Base-by-base conservation (phyloP, 2,329 filamentous ascomycete genomes). In the Phyllosticta paracitricarpa region DNA sequence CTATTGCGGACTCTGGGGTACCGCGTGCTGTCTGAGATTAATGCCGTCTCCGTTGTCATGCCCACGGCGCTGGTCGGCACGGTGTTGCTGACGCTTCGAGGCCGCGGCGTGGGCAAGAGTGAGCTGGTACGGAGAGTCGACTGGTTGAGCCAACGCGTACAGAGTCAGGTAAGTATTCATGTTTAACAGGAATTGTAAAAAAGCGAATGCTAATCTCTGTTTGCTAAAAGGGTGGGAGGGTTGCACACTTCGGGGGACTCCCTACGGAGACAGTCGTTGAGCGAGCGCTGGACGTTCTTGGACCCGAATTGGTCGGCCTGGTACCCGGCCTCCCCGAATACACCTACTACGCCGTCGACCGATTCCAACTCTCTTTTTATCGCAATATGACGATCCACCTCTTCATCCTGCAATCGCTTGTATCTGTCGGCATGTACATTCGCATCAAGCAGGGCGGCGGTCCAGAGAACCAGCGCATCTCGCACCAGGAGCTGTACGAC, bases 361-460 rank as follows among this genome's bases (percentile, higher is more conserved):
- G 91, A 71, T 99, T 99, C 78, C 94, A 99, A 71, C 82, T 99
- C 9, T 96, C 91, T 0, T 99, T 99, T 75, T 99, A 99, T 76
- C 87, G 94, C 58, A 99, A 99, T 75, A 97, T 97, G 94, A 97
- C 93, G 0, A 99, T 99, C 64, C 94, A 99, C 71, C 82, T 99
- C 4, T 99, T 99, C 73, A 94, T 99, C 62, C 88, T 91, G 2
- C 92, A 97, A 72, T 89, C 93, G 0, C 80, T 99, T 4, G 90
- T 97, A 24, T 94, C 90, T 64, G 90, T 87, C 4, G 89, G 89
- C 28, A 87, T 99, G 81, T 99, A 99, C 73, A 94, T 87, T 0
- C 84, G 85, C 54, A 89, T 97, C 60, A 99, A 99, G 74, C 85
- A 86, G 64, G 94, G 94, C 17, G 93, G 93, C n/a, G 90, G 89